These are phyloP conservation scores for Metarhizium rileyi DNA, from an alignment of 2,329 filamentous ascomycete genomes.

Conservation along the genomic window DNA sequence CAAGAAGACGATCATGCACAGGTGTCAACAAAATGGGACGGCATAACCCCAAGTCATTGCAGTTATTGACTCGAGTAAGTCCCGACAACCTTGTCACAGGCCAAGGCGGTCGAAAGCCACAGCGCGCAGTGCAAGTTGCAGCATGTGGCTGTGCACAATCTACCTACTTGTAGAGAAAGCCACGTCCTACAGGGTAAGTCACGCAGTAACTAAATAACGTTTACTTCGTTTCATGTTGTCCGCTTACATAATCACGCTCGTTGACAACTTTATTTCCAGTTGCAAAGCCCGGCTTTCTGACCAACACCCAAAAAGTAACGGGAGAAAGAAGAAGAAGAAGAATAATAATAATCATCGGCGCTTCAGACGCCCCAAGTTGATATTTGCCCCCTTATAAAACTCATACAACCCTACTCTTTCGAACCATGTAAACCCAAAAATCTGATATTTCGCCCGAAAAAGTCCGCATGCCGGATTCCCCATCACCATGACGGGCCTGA, in stretches of 20 bases:
- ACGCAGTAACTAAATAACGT: no score
- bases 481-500: conserved; percentile 31
- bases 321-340: neutral
- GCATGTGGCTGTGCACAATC: neutral
- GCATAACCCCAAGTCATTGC: neutral
- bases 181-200: no score
- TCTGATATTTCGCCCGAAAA: neutral
- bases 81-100: neutral
- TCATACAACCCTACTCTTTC: neutral
- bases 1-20: neutral
- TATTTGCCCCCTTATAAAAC: neutral
- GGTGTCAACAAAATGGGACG: no score
- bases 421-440: neutral
- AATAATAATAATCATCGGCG: neutral
- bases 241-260: no score
- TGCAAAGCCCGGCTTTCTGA: no score
- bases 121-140: no score
- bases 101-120: neutral
- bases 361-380: neutral
- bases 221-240: no score
- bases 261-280: no score
- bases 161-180: no score
- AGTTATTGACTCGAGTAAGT: neutral
- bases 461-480: neutral
- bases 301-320: no score